Conservation (phyloP, 208 protist species). For the Crithidia bombi region DNA sequence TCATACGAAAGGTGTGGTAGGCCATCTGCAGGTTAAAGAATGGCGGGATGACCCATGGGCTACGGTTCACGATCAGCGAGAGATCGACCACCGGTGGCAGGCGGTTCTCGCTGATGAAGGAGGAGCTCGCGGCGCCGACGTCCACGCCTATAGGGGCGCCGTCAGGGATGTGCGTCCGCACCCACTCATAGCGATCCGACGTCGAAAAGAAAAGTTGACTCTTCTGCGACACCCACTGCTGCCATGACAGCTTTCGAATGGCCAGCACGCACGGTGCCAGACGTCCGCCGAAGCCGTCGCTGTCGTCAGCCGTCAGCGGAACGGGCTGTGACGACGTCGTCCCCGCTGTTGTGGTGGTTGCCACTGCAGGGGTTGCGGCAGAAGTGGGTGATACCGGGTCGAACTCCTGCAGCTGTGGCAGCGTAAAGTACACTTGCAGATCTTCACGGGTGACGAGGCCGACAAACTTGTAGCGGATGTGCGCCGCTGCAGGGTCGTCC, state of each 20-base stretch:
- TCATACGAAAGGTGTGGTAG: conserved; percentile 90
- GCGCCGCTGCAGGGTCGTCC: conserved; percentile 2
- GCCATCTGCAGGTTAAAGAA: conserved; percentile 89
- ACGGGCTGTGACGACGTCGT: not conserved
- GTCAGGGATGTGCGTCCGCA: conserved; percentile 35
- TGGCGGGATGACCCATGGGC: conserved; percentile 85
- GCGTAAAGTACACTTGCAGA: conserved; percentile 80
- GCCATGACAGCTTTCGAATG: conserved; percentile 77
- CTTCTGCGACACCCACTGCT: conserved; percentile 78
- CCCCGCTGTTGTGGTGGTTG: not conserved
- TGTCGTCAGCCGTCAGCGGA: conserved; percentile 32
- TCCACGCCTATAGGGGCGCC: conserved; percentile 4
- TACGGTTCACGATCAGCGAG: conserved; percentile 88
- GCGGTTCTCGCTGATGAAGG: conserved; percentile 23
- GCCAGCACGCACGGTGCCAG: conserved; percentile 47
- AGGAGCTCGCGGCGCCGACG: conserved; percentile 9
- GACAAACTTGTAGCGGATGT: conserved; percentile 73
- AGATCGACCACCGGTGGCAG: conserved; percentile 75
- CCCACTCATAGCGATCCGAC: conserved; percentile 46
- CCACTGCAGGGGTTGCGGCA: not conserved
- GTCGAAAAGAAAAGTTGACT: conserved; percentile 64
- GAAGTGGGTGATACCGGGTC: not conserved
- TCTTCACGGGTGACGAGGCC: conserved; percentile 89
- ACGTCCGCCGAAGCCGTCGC: conserved; percentile 53
- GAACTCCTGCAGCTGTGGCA: conserved; percentile 50